Conservation (phyloP, 164 flowering plant genomes). For the Nelumbo lutea region DNA sequence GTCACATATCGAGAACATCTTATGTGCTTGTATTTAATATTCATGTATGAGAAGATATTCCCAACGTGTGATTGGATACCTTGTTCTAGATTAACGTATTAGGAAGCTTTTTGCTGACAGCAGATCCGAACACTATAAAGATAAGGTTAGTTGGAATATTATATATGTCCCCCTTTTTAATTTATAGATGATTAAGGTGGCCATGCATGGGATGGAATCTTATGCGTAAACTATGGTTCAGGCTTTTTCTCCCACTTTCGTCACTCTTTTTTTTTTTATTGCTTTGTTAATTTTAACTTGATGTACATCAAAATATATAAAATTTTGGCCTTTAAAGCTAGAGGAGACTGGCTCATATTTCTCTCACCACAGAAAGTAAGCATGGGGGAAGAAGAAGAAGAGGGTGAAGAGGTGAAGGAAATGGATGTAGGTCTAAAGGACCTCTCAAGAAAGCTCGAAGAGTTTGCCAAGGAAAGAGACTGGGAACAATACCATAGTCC, state of each 20-base stretch:
- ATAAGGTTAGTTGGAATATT: too few relatives aligned
- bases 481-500: constrained; percentile 74
- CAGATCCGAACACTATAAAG: too few relatives aligned
- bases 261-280: not conserved
- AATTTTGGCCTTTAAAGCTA: constrained; percentile 2
- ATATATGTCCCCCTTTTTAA: too few relatives aligned
- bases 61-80: too few relatives aligned
- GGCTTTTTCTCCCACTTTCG: constrained; percentile 2
- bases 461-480: constrained; percentile 58
- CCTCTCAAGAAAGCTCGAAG: constrained; percentile 48
- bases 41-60: too few relatives aligned
- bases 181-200: too few relatives aligned
- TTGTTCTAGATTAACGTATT: too few relatives aligned
- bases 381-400: constrained; percentile 7
- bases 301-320: not conserved
- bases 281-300: not conserved
- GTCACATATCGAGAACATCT: too few relatives aligned
- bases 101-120: too few relatives aligned
- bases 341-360: not conserved
- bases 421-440: constrained; percentile 37
- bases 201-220: constrained; percentile 15
- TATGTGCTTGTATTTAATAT: too few relatives aligned
- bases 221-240: constrained; percentile 13
- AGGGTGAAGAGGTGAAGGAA: constrained; percentile 21
- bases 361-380: constrained; percentile 7